Conservation (phyloP, 345 rosid species). For the Eucalyptus grandis region DNA sequence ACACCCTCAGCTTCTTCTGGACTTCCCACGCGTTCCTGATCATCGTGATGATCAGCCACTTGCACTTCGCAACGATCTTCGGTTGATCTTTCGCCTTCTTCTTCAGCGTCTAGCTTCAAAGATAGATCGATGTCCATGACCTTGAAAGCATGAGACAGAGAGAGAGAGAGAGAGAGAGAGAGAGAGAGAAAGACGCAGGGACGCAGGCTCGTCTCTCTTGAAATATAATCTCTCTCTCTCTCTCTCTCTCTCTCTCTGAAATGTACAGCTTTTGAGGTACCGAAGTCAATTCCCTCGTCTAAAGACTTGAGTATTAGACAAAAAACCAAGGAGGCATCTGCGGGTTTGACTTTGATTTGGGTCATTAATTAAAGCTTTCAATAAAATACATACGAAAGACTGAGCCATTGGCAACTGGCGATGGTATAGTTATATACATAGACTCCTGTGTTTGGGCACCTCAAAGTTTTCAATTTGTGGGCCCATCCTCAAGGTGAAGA, state of each 20-base stretch:
- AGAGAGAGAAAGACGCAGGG: neutral
- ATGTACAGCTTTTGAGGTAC: slow-evolving; percentile 43
- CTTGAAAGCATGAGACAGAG: neutral
- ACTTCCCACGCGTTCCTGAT: neutral
- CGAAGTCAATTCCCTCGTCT: slow-evolving; percentile 47
- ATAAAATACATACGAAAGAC: neutral
- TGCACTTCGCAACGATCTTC: neutral
- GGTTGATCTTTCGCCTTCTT: neutral
- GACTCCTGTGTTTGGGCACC: neutral
- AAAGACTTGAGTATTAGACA: slow-evolving; percentile 6
- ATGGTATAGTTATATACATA: neutral
- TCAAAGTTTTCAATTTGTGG: neutral
- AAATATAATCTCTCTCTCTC: neutral
- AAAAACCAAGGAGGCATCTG: neutral
- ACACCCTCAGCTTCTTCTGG: neutral
- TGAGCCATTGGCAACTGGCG: neutral
- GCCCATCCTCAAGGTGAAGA: neutral
- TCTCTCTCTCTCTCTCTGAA: neutral
- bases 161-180: neutral
- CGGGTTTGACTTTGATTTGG: neutral
- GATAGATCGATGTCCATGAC: slow-evolving; percentile 35
- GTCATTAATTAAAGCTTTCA: neutral
- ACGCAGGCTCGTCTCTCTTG: neutral
- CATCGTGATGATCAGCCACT: neutral
- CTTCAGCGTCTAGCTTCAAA: slow-evolving; percentile 20